Evolutionary conservation across 2,329 filamentous ascomycete species (phyloP).

Genomic region (Fusarium musae): DNA sequence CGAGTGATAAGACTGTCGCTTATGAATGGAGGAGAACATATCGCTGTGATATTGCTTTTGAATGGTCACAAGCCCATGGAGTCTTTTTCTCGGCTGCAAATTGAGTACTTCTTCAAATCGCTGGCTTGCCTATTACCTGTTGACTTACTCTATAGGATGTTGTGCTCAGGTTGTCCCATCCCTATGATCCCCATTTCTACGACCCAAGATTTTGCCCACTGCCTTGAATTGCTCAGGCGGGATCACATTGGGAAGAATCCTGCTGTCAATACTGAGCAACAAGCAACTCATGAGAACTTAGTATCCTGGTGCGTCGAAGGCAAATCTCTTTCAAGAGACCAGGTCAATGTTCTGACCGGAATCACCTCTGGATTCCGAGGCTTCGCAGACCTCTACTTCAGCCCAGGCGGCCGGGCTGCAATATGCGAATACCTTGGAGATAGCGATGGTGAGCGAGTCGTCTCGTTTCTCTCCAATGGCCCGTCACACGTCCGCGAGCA

Average conservation of each 20-base stretch:
- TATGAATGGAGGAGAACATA: slow-evolving; percentile 53
- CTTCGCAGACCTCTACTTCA: slow-evolving; percentile 39
- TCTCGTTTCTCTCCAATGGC: slow-evolving; percentile 46
- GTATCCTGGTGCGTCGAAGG: slow-evolving; percentile 44
- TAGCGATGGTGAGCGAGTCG: slow-evolving; percentile 44
- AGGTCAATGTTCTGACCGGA: slow-evolving; percentile 46
- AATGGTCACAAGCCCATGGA: slow-evolving; percentile 47
- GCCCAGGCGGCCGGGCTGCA: slow-evolving; percentile 25
- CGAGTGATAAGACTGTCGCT: slow-evolving; percentile 56
- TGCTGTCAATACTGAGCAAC: neutral
- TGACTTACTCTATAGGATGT: slow-evolving; percentile 44
- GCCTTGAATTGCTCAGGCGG: slow-evolving; percentile 53
- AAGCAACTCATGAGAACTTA: slow-evolving; percentile 15
- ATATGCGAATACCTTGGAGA: slow-evolving; percentile 47
- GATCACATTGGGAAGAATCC: slow-evolving; percentile 27
- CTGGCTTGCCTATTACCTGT: neutral
- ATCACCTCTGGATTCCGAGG: slow-evolving; percentile 43
- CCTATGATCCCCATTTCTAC: slow-evolving; percentile 57
- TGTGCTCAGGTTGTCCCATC: slow-evolving; percentile 46
- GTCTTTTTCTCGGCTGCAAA: slow-evolving; percentile 56
- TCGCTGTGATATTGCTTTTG: slow-evolving; percentile 59
- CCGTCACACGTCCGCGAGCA: slow-evolving; percentile 12
- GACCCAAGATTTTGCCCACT: slow-evolving; percentile 49
- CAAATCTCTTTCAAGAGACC: slow-evolving; percentile 39
- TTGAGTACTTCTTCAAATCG: slow-evolving; percentile 48